A percentile compares a stretch with the other conserved stretches of the same genome.
Conservation (phyloP, 257 asterid species). For the Fraxinus anomala region DNA sequence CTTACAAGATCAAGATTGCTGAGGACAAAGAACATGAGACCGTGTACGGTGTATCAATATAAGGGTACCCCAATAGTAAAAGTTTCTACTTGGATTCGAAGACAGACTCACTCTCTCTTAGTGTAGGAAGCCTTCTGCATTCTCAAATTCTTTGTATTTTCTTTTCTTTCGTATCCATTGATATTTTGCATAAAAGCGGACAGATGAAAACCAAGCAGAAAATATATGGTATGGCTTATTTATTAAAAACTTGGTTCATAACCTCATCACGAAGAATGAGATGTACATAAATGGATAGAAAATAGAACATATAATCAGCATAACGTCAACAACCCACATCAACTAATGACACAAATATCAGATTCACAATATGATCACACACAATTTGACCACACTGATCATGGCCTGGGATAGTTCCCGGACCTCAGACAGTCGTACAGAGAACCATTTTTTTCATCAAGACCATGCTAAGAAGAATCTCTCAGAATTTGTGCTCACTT, state of each 20-base stretch:
- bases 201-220: too few relatives aligned
- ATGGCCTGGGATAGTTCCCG: background rate
- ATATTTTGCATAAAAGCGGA: too few relatives aligned
- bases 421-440: background rate
- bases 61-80: slow-evolving; percentile 52
- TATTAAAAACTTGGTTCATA: too few relatives aligned
- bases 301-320: too few relatives aligned
- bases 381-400: too few relatives aligned
- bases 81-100: slow-evolving; percentile 68
- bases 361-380: too few relatives aligned
- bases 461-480: background rate
- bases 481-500: background rate
- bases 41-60: slow-evolving; percentile 62
- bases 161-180: too few relatives aligned
- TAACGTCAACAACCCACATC: too few relatives aligned
- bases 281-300: too few relatives aligned
- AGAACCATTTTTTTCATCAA: background rate
- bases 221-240: too few relatives aligned
- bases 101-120: background rate
- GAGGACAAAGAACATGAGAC: slow-evolving; percentile 44
- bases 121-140: background rate
- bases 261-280: too few relatives aligned
- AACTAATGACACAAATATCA: too few relatives aligned
- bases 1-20: slow-evolving; percentile 39
- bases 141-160: background rate